Base-by-base conservation (phyloP, 2,329 filamentous ascomycete genomes). In the Aschersonia sp. region DNA sequence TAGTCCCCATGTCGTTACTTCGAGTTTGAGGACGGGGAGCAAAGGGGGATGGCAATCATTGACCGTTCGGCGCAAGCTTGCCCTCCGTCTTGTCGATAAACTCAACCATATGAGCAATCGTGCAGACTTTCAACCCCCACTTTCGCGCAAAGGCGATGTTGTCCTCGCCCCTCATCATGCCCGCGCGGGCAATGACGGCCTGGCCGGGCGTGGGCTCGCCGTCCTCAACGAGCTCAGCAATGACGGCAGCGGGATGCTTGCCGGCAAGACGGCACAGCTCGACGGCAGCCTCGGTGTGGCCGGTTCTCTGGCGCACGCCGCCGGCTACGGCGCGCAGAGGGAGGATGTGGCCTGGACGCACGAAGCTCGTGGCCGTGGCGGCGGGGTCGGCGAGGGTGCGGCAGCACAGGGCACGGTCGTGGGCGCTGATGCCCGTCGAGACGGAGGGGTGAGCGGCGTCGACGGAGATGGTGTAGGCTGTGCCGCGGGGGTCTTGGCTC, bases 111-210 rank as follows among this genome's bases (percentile, higher is more conserved):
- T 91, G 89, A 62, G 91, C 89, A 67, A 98, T 97, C 31, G 92
- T 97, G 68, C 89, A 94, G 50, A 94, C 88, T 71, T 85, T 92
- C 56, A 98, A 71, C 4, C 89, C 89, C 81, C 85, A 97, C 66
- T 75, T 81, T 65, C 80, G 80, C 31, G 89, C 92, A 74, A 98
- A 98, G 46, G 73, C 77, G 60, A 98, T 71, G 68, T 89, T 96
- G 40, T 79, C 85, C 69, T 95, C 88, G 53, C 88, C 80, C 55
- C 89, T 72, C 80, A 97, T 82, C 92, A 98, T 98, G 30, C 84
- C 87, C n/a, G 82, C 77, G 28, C 77, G 80, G 9, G 65, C 63
- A 55, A 81, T 71, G 58, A 85, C 70, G 1, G 87, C 75, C 58
- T 74, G 73, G 0, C 88, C 89, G 9, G 72, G 69, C 3, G 88